Base-by-base conservation (phyloP, 1,139 yeast species). In the Saccharomyces hybrid region DNA sequence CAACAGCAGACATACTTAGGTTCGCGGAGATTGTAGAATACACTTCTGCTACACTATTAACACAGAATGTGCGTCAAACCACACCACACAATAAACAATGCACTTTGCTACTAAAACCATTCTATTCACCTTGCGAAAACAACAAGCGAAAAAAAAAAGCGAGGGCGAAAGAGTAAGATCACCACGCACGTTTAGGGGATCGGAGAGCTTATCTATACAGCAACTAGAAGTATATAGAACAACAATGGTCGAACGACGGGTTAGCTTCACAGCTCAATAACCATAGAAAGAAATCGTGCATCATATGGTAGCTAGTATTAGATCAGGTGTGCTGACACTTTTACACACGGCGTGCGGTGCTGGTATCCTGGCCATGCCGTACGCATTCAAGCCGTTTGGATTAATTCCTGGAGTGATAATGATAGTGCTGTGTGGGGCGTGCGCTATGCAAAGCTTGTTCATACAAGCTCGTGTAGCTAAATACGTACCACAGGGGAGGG, bases 361-460 rank as follows among this genome's bases (percentile, higher is more conserved):
- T 0, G 99, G 99, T 1, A 80, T 93, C 62, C 79, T 93, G 55
- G 96, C 98, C 13, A 85, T 93, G 82, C 98, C 99, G 0, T 85
- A 83, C 64, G 96, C 97, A 0, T 84, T 88, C 65, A 77, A 83
- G 53, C 82, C 96, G 1, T 93, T 91, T 67, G 96, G 98, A n/a
- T 70, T 89, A 2, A 56, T 84, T 0, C 72, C 83, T 26, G 98
- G 98, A 0, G 65, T 83, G 1, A 55, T 80, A 11, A 82, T 89
- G 57, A 79, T 91, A 8, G 47, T 83, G 1, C 62, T 88, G 26
- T 91, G 71, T 53, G 70, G 68, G 2, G 23, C 58, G 2, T 67
- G 66, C 54, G 59, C 71, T 0, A 49, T 63, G 47, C 34, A 57
- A 3, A 70, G 71, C 7, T 57, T 69, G 5, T 29, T 66, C 11